Conservation (phyloP, 805 yeast genomes). For the Saccharomyces mikatae region DNA sequence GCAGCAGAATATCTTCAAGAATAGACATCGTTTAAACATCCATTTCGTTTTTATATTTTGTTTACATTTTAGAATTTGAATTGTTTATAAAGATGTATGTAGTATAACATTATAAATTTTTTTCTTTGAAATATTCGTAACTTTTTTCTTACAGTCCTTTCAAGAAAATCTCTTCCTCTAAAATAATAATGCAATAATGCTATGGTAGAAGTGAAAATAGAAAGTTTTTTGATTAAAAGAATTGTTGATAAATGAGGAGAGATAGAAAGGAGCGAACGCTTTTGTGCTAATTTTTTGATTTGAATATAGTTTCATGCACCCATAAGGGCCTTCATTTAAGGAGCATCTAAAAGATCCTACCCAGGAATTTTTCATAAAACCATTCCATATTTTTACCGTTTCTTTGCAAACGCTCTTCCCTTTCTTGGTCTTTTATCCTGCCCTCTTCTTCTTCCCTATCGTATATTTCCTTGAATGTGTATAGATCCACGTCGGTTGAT, state of each 20-base stretch:
- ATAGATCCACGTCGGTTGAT: constrained; percentile 50
- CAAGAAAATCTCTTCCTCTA: background rate
- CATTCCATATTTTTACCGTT: constrained; percentile 34
- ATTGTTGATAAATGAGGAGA: background rate
- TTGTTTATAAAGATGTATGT: background rate
- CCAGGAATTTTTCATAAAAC: constrained; percentile 42
- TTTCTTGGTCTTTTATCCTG: constrained; percentile 25
- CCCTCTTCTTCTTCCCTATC: constrained; percentile 30
- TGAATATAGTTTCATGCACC: background rate
- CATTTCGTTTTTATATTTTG: background rate
- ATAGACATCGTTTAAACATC: background rate
- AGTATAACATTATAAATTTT: background rate
- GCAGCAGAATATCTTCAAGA: too few species aligned
- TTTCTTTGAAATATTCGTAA: background rate
- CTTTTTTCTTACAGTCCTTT: background rate
- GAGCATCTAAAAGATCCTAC: constrained; percentile 38
- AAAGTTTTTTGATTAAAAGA: background rate
- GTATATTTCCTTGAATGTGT: constrained; percentile 21
- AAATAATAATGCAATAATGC: background rate
- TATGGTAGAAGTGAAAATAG: background rate
- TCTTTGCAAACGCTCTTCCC: constrained; percentile 21
- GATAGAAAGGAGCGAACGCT: background rate
- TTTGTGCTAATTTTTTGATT: background rate
- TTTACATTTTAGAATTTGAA: background rate
- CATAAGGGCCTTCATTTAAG: background rate